phyloP scores from a whole-genome alignment of 2,329 filamentous ascomycete species.

The Emergomyces orientalis region DNA sequence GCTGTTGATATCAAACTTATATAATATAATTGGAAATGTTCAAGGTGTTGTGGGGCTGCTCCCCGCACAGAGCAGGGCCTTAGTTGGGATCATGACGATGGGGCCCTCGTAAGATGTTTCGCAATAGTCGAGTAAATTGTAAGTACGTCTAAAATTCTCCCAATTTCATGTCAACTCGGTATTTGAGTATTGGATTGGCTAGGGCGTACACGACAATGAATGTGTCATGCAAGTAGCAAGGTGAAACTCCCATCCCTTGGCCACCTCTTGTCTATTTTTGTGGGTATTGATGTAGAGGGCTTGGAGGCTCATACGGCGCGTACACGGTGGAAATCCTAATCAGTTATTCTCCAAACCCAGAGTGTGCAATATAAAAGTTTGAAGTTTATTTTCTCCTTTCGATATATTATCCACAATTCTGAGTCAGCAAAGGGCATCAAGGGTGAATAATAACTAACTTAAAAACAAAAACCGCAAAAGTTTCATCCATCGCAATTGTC shows the following conservation, averaged over 20 bases:
- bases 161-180: not conserved
- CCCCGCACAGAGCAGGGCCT: not conserved
- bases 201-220: not conserved
- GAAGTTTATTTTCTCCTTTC: not conserved
- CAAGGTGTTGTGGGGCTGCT: not conserved
- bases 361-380: not conserved
- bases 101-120: not conserved
- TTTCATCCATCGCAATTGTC: not conserved
- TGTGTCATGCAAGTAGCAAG: not conserved
- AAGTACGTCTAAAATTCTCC: not conserved
- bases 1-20: not conserved
- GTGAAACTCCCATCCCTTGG: not conserved
- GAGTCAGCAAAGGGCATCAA: not conserved
- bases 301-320: not conserved
- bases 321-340: not conserved
- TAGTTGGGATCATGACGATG: not conserved
- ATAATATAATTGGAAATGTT: not conserved
- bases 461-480: not conserved
- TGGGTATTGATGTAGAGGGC: not conserved
- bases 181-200: not conserved
- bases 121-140: not conserved
- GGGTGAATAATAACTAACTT: not conserved
- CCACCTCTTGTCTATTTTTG: not conserved
- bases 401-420: not conserved
- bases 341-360: not conserved